These are phyloP conservation scores for Flueggea neowawraea DNA, from an alignment of 441 rosid species.

Conservation along the genomic window DNA sequence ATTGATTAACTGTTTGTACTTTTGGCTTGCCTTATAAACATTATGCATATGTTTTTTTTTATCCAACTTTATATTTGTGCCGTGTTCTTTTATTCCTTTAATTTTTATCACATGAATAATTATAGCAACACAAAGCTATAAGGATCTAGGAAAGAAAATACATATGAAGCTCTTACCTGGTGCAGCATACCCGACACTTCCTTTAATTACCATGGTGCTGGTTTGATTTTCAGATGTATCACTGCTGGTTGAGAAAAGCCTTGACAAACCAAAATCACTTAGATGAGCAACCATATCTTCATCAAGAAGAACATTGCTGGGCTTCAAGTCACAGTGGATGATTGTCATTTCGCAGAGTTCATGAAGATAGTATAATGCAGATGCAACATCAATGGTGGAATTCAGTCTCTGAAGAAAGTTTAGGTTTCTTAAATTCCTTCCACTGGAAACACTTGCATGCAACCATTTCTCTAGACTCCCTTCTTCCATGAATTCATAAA, in stretches of 20 bases:
- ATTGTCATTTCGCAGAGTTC: conserved; percentile 13
- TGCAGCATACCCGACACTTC: conserved; percentile 23
- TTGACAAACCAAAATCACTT: conserved; percentile 22
- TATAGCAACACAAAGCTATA: not conserved
- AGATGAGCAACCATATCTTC: conserved; percentile 12
- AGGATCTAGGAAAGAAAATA: not conserved
- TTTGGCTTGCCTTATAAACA: no score
- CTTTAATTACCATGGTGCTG: conserved; percentile 1
- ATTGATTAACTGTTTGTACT: no score
- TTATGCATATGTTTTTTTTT: no score
- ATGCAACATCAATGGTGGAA: conserved; percentile 24
- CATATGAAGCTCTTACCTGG: conserved; percentile 12
- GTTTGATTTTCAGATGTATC: not conserved
- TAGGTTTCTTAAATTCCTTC: not conserved
- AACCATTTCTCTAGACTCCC: conserved; percentile 31
- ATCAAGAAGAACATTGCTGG: conserved; percentile 18
- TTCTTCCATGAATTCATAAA: conserved; percentile 26
- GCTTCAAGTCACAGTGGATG: conserved; percentile 16
- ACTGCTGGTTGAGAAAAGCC: conserved; percentile 11
- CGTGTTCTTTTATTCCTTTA: no score
- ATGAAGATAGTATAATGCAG: conserved; percentile 27
- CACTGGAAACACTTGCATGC: conserved; percentile 8
- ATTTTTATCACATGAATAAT: not conserved
- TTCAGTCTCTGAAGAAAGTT: conserved; percentile 20
- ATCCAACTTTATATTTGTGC: no score